Evolutionary conservation across 495 filamentous ascomycete genomes (phyloP).

Genomic region (Amorphotheca resinae): DNA sequence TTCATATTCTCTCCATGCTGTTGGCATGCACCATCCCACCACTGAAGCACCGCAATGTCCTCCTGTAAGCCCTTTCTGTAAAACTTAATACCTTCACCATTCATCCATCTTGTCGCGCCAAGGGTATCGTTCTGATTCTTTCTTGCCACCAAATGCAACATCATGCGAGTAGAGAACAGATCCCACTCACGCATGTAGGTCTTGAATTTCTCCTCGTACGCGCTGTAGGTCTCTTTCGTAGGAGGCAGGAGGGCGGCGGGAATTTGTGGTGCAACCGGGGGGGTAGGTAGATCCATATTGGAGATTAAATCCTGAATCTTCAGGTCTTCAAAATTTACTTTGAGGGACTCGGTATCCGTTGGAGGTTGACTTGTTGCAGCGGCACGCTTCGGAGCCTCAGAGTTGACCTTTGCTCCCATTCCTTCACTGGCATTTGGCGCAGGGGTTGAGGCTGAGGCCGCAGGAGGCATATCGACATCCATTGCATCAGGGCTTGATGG

Average conservation of each 20-base stretch:
- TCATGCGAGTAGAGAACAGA: constrained; percentile 49
- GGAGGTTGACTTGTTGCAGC: constrained; percentile 14
- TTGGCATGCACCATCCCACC: constrained; percentile 54
- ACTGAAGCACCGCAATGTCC: constrained; percentile 46
- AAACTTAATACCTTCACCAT: constrained; percentile 31
- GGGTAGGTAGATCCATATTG: constrained; percentile 48
- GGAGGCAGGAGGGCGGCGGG: constrained; percentile 19
- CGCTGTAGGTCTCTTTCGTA: constrained; percentile 37
- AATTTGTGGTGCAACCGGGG: constrained; percentile 38
- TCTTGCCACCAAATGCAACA: constrained; percentile 53
- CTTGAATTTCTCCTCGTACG: constrained; percentile 50
- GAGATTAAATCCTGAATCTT: constrained; percentile 52
- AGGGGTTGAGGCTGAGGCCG: constrained; percentile 6
- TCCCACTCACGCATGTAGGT: constrained; percentile 61
- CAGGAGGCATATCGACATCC: constrained; percentile 38
- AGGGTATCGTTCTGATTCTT: constrained; percentile 40
- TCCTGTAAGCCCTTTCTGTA: constrained; percentile 52
- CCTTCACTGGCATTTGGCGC: constrained; percentile 14
- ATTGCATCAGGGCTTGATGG: constrained; percentile 33
- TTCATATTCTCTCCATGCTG: constrained; percentile 48
- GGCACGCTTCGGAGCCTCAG: constrained; percentile 11
- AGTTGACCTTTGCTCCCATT: constrained; percentile 8
- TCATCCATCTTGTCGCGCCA: constrained; percentile 41
- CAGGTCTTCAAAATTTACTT: constrained; percentile 51
- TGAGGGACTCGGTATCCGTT: constrained; percentile 31